phyloP scores from a whole-genome alignment of 2,329 filamentous ascomycete species.

The Teratosphaeria destructans region DNA sequence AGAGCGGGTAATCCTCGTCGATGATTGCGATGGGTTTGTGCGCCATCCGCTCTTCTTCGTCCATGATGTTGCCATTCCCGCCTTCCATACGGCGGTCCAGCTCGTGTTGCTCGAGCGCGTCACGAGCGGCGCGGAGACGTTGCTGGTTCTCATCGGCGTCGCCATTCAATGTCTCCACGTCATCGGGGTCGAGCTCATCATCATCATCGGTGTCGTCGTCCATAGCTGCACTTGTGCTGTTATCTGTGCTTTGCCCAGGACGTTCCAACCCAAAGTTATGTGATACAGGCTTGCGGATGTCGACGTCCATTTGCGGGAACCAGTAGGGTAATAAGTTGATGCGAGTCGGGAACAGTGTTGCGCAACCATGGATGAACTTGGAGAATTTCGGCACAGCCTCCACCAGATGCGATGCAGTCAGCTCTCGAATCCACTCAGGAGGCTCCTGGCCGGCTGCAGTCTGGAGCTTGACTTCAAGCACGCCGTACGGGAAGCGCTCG shows the following conservation, averaged over 20 bases:
- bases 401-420: conserved; percentile 86
- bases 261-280: conserved; percentile 87
- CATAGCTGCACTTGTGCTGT: conserved; percentile 66
- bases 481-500: conserved; percentile 86
- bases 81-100: conserved; percentile 39
- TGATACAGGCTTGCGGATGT: conserved; percentile 85
- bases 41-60: conserved; percentile 75
- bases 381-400: conserved; percentile 99
- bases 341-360: conserved; percentile 71
- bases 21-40: conserved; percentile 45
- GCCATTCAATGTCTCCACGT: conserved; percentile 20
- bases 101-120: conserved; percentile 42
- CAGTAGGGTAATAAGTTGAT: conserved; percentile 92
- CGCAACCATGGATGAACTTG: conserved; percentile 95
- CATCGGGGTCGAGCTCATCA: conserved; percentile 51
- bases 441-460: conserved; percentile 92
- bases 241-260: conserved; percentile 61
- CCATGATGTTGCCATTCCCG: conserved; percentile 41
- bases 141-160: conserved; percentile 31
- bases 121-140: conserved; percentile 40
- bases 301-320: conserved; percentile 96
- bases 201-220: conserved; percentile 61
- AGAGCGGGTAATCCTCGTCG: conserved; percentile 67
- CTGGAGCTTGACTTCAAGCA: conserved; percentile 94
- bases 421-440: conserved; percentile 89